phyloP scores from a whole-genome alignment of 805 yeast species.

The Yarrowia divulgata region DNA sequence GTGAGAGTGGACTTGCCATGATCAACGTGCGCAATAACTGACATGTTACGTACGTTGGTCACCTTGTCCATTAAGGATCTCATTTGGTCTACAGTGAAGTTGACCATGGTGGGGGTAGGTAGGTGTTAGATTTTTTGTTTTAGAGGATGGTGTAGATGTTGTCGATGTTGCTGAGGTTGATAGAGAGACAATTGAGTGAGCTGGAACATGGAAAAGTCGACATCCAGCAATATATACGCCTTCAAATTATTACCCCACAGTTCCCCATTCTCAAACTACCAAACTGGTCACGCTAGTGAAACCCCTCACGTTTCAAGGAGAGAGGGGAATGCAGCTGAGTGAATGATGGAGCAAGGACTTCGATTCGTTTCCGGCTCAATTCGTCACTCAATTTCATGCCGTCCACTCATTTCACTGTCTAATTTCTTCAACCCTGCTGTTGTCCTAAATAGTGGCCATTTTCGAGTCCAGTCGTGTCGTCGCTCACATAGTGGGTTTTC shows the following conservation, averaged over 20 bases:
- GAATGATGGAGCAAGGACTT: not conserved
- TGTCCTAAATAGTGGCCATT: not conserved
- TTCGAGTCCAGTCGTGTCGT: not conserved
- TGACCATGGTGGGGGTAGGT: conserved; percentile 46
- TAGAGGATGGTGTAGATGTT: not conserved
- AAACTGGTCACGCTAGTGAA: conserved; percentile 23
- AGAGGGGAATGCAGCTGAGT: not conserved
- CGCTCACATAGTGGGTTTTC: not conserved
- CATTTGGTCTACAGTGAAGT: conserved; percentile 68
- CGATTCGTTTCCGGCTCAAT: too few species aligned
- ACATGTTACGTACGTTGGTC: conserved; percentile 99
- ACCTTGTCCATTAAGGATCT: conserved; percentile 99
- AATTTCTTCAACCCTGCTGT: not conserved
- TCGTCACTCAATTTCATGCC: not conserved
- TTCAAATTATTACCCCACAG: conserved; percentile 17
- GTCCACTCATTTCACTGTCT: not conserved
- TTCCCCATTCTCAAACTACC: conserved; percentile 15
- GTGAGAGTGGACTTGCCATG: conserved; percentile 99
- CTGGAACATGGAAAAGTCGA: not conserved
- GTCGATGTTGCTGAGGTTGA: not conserved
- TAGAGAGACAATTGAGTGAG: conserved; percentile 9
- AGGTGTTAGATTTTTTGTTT: not conserved
- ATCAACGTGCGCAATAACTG: conserved; percentile 99
- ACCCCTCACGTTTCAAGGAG: conserved; percentile 32
- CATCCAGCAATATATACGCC: not conserved